Percentiles rank a stretch among this genome's conserved stretches.
phyloP scores from a whole-genome alignment of 306 rosid species.

The Casuarina glauca region DNA sequence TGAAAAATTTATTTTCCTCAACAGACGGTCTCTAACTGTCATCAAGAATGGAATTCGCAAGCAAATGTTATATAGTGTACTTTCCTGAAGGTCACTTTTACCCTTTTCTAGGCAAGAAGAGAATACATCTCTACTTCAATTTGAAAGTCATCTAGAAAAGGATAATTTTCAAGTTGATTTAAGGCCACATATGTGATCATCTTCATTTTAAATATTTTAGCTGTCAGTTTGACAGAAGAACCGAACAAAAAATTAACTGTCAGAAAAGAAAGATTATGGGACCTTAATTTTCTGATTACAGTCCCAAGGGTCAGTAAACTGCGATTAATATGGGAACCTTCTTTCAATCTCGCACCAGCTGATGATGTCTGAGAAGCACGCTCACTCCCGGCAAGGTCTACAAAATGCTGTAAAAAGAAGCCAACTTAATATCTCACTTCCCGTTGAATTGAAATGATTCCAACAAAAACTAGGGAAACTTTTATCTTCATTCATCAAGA shows the following conservation, averaged over 20 bases:
- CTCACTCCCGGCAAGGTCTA: conserved; percentile 94
- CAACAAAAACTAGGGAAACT: neutral
- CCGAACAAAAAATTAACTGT: neutral
- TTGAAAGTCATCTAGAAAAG: neutral
- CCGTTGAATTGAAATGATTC: conserved; percentile 6
- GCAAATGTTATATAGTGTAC: neutral
- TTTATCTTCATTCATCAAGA: neutral
- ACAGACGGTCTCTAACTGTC: neutral
- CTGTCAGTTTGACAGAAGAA: neutral
- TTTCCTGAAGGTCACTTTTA: neutral
- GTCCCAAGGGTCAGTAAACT: conserved; percentile 88
- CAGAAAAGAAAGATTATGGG: neutral
- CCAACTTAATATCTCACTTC: conserved; percentile 7
- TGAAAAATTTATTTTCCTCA: conserved; percentile 4
- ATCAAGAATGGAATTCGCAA: neutral
- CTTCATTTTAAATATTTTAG: neutral
- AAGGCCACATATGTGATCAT: neutral
- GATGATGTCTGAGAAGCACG: conserved; percentile 84
- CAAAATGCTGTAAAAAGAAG: conserved; percentile 67
- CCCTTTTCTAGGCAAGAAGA: neutral
- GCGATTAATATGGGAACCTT: conserved; percentile 93
- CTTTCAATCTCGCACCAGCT: conserved; percentile 81
- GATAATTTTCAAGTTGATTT: neutral
- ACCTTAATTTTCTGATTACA: conserved; percentile 91
- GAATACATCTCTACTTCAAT: neutral